These are phyloP conservation scores for Primulina eburnea DNA, from an alignment of 257 asterid genomes.

Conservation along the genomic window DNA sequence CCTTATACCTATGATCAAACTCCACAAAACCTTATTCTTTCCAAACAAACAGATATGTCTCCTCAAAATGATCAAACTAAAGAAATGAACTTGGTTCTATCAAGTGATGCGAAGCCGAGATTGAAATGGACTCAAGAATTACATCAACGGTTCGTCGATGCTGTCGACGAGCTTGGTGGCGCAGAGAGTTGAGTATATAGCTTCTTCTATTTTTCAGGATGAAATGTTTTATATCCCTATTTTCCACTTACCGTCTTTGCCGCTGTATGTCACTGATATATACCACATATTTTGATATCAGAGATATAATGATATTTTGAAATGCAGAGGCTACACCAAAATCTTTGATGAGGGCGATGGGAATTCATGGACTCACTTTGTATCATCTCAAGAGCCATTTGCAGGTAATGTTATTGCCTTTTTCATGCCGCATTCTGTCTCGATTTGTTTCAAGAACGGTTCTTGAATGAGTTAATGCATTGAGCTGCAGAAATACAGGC, in stretches of 20 bases:
- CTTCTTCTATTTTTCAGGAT: background rate
- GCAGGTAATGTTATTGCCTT: slow-evolving; percentile 45
- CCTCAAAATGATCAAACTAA: slow-evolving; percentile 40
- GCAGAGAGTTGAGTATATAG: slow-evolving; percentile 61
- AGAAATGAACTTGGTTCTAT: slow-evolving; percentile 59
- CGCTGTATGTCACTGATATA: too few species aligned
- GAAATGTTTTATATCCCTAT: too few species aligned
- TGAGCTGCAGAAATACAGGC: slow-evolving; percentile 72
- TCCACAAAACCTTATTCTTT: slow-evolving; percentile 21
- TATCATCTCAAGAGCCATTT: slow-evolving; percentile 97
- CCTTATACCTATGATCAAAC: slow-evolving; percentile 30
- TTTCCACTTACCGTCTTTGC: too few species aligned
- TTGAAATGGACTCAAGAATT: slow-evolving; percentile 88
- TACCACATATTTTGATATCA: background rate
- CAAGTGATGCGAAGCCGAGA: slow-evolving; percentile 89
- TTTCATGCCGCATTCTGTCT: slow-evolving; percentile 4
- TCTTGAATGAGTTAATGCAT: slow-evolving; percentile 13
- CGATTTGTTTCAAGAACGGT: background rate
- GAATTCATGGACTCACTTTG: slow-evolving; percentile 78
- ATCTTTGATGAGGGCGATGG: slow-evolving; percentile 91
- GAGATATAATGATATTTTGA: slow-evolving; percentile 1
- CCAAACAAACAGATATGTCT: slow-evolving; percentile 44
- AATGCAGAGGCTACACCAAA: slow-evolving; percentile 95
- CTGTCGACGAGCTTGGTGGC: slow-evolving; percentile 79
- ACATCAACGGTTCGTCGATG: slow-evolving; percentile 66